Evolutionary conservation across 1,284 basidiomycete genomes (phyloP).

Genomic region (Heimioporus retisporus): DNA sequence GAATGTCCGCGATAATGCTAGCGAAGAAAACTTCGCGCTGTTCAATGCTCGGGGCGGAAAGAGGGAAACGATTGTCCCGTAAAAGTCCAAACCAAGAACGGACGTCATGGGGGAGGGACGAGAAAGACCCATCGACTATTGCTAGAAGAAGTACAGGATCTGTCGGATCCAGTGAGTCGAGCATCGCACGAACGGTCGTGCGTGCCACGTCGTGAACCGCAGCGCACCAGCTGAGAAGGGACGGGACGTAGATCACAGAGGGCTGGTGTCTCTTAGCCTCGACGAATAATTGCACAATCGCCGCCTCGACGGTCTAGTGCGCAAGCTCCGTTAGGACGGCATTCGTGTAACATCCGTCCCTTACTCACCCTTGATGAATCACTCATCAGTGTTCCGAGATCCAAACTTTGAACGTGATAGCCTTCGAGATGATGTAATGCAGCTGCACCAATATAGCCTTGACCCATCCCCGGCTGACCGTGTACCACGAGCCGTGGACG

Average conservation of each 20-base stretch:
- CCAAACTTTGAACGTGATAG: constrained; percentile 94
- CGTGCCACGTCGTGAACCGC: constrained; percentile 89
- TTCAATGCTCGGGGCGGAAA: constrained; percentile 60
- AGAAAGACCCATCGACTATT: constrained; percentile 83
- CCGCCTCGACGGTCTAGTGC: constrained; percentile 87
- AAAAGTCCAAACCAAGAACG: constrained; percentile 92
- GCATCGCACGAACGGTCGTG: constrained; percentile 89
- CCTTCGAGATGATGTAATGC: constrained; percentile 96
- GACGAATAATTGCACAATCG: constrained; percentile 96
- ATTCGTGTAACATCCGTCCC: background rate
- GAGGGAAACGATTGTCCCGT: constrained; percentile 79
- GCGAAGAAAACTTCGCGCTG: constrained; percentile 87
- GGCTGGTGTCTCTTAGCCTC: constrained; percentile 99
- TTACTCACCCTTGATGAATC: constrained; percentile 87
- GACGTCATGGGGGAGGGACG: constrained; percentile 85
- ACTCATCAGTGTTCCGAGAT: constrained; percentile 90
- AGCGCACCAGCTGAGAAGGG: constrained; percentile 87
- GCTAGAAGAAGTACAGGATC: constrained; percentile 95
- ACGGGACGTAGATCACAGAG: constrained; percentile 95
- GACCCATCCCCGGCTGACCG: constrained; percentile 91
- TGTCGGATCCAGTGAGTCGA: constrained; percentile 90
- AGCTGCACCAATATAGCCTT: constrained; percentile 91
- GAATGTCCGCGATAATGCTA: constrained; percentile 74
- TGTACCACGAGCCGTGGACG: constrained; percentile 91
- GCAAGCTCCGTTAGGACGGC: constrained; percentile 5